Evolutionary conservation across 345 rosid genomes (phyloP), one percentile per base, ranked within the genome.

Genomic region (Gossypium herbaceum): DNA sequence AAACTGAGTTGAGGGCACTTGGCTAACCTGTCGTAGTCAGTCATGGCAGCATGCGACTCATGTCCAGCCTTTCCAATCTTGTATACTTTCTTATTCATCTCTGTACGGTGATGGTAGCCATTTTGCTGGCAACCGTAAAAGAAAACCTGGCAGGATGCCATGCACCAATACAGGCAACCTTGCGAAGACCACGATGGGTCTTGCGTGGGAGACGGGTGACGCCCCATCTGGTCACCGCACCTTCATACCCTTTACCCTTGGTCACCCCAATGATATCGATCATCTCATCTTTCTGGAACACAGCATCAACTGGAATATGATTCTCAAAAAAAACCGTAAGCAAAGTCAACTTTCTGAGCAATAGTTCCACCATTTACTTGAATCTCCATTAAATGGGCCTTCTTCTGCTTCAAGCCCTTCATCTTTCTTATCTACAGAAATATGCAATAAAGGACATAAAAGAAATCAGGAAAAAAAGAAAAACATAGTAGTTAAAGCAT

Each of bases 71-170:
- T 94, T 9, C 97, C 98, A 54, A 94, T 51, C 73, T 84, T 84
- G 87, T 94, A 94, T 50, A 94, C 55, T 74, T 94, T 94, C 90
- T 94, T 94, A 83, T 94, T 92, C 95, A 91, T 79, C 82, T 91
- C 97, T 3, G 95, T 94, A 12, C 97, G 93, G 78, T 92, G 97
- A 69, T 92, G 97, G 71, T 92, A 94, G 2, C 97, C 97, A 51
- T 94, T 94, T 78, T 94, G 97, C 2, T 91, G 47, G 97, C 98
- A 68, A 94, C 97, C 2, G 98, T 94, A 70, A 82, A 94, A 1
- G 98, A 94, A 43, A 92, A 97, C 85, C 98, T 91, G 63, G 97
- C 97, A 11, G 98, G 98, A 87, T 94, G 98, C 98, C 98, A 94
- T 51, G 98, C 95, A 51, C 98, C 97, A 29, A 94, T 92, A 85